phyloP scores from a whole-genome alignment of 345 rosid species.

The Eucalyptus coolabah region DNA sequence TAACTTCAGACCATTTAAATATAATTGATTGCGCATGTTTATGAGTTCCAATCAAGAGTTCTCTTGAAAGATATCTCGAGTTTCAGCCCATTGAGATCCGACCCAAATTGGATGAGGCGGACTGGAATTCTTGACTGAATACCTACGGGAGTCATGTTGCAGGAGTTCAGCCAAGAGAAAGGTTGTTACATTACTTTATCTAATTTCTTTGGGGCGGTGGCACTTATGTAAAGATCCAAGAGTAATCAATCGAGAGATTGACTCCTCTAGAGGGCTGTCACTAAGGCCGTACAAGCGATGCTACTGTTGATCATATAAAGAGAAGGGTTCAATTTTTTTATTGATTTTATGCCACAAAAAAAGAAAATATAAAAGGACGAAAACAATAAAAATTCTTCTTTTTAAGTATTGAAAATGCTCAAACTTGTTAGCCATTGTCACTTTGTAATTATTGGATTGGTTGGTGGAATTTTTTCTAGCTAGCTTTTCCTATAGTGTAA shows the following conservation, averaged over 20 bases:
- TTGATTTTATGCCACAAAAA: no score
- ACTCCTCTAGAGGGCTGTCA: no score
- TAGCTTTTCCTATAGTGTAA: rapidly evolving
- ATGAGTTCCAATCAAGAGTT: background rate
- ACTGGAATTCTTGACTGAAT: background rate
- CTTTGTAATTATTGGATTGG: background rate
- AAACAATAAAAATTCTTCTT: no score
- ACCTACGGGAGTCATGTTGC: background rate
- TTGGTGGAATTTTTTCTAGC: background rate
- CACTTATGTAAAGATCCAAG: no score
- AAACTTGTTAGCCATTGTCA: background rate
- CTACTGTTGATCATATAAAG: no score
- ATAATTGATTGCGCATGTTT: background rate
- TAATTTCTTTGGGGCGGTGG: no score
- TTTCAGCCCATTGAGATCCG: background rate
- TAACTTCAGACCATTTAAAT: background rate
- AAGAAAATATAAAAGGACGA: no score
- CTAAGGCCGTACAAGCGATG: no score
- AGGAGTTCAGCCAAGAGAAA: background rate
- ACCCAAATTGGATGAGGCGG: background rate
- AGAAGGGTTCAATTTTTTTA: no score
- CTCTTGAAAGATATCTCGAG: background rate
- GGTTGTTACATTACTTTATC: background rate
- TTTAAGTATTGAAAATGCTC: background rate
- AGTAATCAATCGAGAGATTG: no score